Base-by-base conservation (phyloP, 257 asterid genomes). In the Solanum gracilifrons region DNA sequence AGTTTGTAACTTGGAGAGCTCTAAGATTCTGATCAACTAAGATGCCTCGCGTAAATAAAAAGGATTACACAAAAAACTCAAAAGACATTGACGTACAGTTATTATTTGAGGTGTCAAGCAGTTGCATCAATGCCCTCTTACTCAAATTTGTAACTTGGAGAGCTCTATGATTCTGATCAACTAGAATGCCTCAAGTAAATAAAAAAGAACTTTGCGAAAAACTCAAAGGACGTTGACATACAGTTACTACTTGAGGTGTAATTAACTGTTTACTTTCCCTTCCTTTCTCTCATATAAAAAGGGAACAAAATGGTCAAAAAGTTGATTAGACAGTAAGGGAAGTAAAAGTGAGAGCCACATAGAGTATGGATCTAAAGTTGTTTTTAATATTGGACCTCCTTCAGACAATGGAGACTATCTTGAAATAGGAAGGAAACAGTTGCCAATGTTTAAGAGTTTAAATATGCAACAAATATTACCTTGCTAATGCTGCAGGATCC, bases 401-500 rank as follows among this genome's bases (percentile, higher is more conserved):
- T 29, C 69, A 46, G 41, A 46, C 29, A 46, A 31, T 18, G 43
- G 29, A 48, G 20, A 18, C 85, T 31, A 29, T 48, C 69, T 82
- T 82, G 69, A 5, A 48, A 82, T 51, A 82, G 1, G 69, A 48
- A 29, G 23, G n/a, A 2, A 82, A 11, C 20, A 39, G 2, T 9
- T 48, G 66, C 9, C 69, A 82, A 16, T 80, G 29, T 46, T 29
- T 31, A 41, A 15, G 13, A 23, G 72, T 46, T 62, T 3, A 31
- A 60, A n/a, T 55, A n/a, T 11, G 41, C 39, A 89, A 87, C 76
- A 86, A 75, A 85, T 74, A 91, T 86, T 88, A 97, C 99, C 99
- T 95, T 83, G 99, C 97, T 87, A 97, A 90, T 84, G 99, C 97
- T 8, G 95, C 95, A 87, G 99, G 98, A 43, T 97, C 99, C 99